Conservation (phyloP, 495 filamentous ascomycete genomes). For the Lasiosphaeria hispida region DNA sequence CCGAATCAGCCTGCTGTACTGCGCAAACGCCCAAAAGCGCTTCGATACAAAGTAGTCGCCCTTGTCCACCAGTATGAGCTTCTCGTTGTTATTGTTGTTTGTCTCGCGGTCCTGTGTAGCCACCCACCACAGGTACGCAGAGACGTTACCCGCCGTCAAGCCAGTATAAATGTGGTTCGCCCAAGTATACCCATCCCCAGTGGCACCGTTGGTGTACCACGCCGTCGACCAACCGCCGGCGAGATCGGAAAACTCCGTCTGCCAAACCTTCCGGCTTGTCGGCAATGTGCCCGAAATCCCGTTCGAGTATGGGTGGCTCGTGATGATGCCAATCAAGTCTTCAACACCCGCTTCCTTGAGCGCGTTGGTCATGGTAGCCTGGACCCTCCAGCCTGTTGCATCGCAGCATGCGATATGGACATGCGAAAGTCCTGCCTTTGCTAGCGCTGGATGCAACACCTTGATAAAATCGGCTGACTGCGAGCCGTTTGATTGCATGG, state of each 20-base stretch:
- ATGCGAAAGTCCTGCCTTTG: slow-evolving; percentile 30
- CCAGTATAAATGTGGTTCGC: slow-evolving; percentile 50
- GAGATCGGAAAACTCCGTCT: slow-evolving; percentile 44
- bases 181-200: slow-evolving; percentile 55
- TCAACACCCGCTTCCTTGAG: slow-evolving; percentile 43
- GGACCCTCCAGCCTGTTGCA: slow-evolving; percentile 47
- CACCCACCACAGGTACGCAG: slow-evolving; percentile 54
- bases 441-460: slow-evolving; percentile 42
- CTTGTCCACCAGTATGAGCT: slow-evolving; percentile 32
- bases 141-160: slow-evolving; percentile 42
- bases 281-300: slow-evolving; percentile 36
- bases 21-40: slow-evolving; percentile 52
- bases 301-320: slow-evolving; percentile 48
- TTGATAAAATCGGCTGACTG: slow-evolving; percentile 51
- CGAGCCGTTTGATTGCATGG: slow-evolving; percentile 43
- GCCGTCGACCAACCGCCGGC: slow-evolving; percentile 27
- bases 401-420: slow-evolving; percentile 52
- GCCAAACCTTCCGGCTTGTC: slow-evolving; percentile 45
- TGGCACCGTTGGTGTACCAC: slow-evolving; percentile 48
- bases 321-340: slow-evolving; percentile 42
- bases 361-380: slow-evolving; percentile 37
- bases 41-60: slow-evolving; percentile 34
- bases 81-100: slow-evolving; percentile 25
- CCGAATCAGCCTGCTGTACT: slow-evolving; percentile 45
- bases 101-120: slow-evolving; percentile 32